phyloP scores from a whole-genome alignment of 768 basidiomycete species.

The Austroboletus festivus region DNA sequence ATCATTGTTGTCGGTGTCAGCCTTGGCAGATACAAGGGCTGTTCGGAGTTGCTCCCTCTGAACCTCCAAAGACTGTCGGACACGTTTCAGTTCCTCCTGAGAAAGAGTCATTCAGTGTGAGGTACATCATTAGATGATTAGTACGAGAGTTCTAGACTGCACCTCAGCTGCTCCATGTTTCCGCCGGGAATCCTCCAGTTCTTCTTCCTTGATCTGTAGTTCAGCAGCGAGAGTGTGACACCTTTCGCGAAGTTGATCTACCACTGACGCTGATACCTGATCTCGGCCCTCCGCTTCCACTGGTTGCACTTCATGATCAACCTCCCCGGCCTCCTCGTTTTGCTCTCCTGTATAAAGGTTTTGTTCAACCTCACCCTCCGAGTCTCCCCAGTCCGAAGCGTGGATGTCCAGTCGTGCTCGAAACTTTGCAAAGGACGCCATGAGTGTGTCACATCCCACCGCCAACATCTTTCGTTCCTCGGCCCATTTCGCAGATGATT shows the following conservation, averaged over 20 bases:
- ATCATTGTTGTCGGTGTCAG: constrained; percentile 1
- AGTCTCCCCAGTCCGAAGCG: constrained; percentile 18
- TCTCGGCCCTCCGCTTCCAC: constrained; percentile 10
- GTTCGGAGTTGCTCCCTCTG: constrained; percentile 19
- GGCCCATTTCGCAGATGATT: constrained; percentile 28
- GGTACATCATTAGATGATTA: constrained; percentile 1
- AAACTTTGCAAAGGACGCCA: constrained; percentile 32
- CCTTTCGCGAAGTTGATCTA: constrained; percentile 9
- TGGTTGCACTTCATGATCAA: constrained; percentile 1
- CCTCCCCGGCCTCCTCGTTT: constrained; percentile 16
- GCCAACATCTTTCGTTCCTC: constrained; percentile 26
- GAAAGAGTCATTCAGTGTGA: constrained; percentile 6
- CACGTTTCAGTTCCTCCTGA: constrained; percentile 20
- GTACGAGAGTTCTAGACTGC: constrained; percentile 5
- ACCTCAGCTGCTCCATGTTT: constrained; percentile 20
- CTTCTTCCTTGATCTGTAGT: constrained; percentile 18
- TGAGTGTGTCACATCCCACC: constrained; percentile 23
- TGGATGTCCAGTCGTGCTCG: constrained; percentile 24
- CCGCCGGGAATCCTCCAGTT: constrained; percentile 15
- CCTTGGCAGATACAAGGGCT: constrained; percentile 11
- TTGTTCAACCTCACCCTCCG: constrained; percentile 25
- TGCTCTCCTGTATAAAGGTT: constrained; percentile 15
- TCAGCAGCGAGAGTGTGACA: constrained; percentile 17
- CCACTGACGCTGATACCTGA: not conserved
- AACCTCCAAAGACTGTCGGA: constrained; percentile 13